Percentiles rank a stretch among this genome's conserved stretches.
These are phyloP conservation scores for Sherardia arvensis DNA, from an alignment of 257 asterid species.

Conservation along the genomic window DNA sequence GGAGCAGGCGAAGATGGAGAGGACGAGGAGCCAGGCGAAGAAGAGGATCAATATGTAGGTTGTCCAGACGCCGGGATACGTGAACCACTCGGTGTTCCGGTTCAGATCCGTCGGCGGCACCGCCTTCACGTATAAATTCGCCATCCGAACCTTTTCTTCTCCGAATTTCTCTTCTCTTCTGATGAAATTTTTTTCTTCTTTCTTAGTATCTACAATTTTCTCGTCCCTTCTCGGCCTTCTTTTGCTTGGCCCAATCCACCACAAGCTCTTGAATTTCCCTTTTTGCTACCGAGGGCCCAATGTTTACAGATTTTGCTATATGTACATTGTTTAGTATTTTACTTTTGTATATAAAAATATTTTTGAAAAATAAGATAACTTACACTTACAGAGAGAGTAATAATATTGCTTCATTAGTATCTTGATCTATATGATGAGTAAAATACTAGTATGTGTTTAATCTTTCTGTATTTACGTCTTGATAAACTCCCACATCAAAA, in stretches of 20 bases:
- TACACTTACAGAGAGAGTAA: too few relatives aligned
- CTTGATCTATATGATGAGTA: too few relatives aligned
- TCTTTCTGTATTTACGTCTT: too few relatives aligned
- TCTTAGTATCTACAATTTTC: background rate
- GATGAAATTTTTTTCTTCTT: too few relatives aligned
- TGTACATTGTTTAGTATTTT: too few relatives aligned
- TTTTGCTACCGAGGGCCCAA: too few relatives aligned
- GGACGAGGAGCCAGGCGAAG: conserved; percentile 77
- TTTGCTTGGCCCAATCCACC: background rate
- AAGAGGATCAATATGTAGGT: conserved; percentile 73
- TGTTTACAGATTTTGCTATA: too few relatives aligned
- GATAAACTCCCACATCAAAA: too few relatives aligned
- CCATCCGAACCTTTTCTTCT: conserved; percentile 25
- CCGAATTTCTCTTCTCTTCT: background rate
- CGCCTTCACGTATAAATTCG: conserved; percentile 70
- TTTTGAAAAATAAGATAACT: too few relatives aligned
- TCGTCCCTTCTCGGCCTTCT: background rate
- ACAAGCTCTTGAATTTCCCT: background rate
- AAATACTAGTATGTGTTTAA: too few relatives aligned
- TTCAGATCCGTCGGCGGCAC: conserved; percentile 83
- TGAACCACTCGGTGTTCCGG: conserved; percentile 94
- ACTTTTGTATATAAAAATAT: too few relatives aligned
- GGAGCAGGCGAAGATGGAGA: conserved; percentile 67
- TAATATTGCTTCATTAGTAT: too few relatives aligned
- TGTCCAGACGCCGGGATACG: conserved; percentile 96